Evolutionary conservation across 495 filamentous ascomycete species (phyloP).

Genomic region (Aspergillus indologenus): DNA sequence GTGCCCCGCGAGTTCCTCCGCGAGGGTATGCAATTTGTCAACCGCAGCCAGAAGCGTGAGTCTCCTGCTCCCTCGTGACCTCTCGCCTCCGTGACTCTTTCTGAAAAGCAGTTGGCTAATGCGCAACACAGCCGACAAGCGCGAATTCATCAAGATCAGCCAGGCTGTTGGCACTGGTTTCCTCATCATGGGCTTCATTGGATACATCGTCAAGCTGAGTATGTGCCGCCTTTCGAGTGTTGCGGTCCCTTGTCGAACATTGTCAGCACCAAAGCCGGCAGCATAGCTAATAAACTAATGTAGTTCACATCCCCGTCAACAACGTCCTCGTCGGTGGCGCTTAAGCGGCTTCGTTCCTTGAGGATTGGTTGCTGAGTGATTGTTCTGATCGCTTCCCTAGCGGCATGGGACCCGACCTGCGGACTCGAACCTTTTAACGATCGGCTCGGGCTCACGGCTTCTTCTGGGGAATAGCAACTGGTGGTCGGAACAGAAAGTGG

Average conservation of each 20-base stretch:
- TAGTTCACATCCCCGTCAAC: slow-evolving; percentile 81
- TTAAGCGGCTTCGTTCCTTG: slow-evolving; percentile 30
- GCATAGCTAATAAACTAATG: neutral
- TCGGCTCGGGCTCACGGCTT: neutral
- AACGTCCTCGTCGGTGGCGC: slow-evolving; percentile 75
- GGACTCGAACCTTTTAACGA: neutral
- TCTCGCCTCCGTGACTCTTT: neutral
- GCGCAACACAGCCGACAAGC: slow-evolving; percentile 61
- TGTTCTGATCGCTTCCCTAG: neutral
- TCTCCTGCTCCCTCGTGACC: neutral
- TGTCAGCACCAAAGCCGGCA: neutral
- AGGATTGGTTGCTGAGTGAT: neutral
- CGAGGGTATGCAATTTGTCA: slow-evolving; percentile 75
- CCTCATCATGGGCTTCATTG: slow-evolving; percentile 77
- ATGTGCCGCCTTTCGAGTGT: slow-evolving; percentile 26
- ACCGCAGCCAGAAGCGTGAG: slow-evolving; percentile 70
- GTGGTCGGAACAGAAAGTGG: neutral
- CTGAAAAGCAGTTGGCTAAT: neutral
- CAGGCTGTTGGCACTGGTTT: slow-evolving; percentile 95
- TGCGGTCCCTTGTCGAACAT: neutral
- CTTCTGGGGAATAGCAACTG: neutral
- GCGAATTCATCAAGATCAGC: slow-evolving; percentile 91
- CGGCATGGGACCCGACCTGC: neutral
- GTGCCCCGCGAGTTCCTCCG: slow-evolving; percentile 73
- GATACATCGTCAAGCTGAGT: slow-evolving; percentile 94